Evolutionary conservation across 1,284 basidiomycete genomes (phyloP).

Genomic region (Pseudozyma thailandica): DNA sequence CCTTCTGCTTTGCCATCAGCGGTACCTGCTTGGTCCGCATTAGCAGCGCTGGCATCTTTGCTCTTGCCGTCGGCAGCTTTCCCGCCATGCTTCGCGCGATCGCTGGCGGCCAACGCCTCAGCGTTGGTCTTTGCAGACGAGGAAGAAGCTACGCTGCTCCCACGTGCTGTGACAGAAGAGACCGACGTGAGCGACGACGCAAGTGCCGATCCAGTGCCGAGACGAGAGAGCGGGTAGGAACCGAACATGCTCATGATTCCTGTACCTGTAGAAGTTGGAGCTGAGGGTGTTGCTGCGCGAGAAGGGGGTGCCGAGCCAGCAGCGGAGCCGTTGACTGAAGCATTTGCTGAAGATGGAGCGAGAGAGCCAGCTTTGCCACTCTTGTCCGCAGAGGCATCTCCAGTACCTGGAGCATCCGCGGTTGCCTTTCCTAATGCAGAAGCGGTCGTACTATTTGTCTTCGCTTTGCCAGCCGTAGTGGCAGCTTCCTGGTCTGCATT

Average conservation of each 20-base stretch:
- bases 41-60: not conserved
- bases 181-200: conserved; percentile 50
- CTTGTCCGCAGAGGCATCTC: conserved; percentile 11
- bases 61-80: conserved; percentile 16
- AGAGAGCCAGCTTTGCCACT: conserved; percentile 2
- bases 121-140: conserved; percentile 38
- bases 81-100: conserved; percentile 28
- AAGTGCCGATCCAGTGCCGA: conserved; percentile 42
- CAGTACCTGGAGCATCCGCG: not conserved
- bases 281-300: conserved; percentile 36
- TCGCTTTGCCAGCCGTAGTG: not conserved
- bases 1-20: not conserved
- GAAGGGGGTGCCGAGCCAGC: conserved; percentile 37
- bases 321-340: conserved; percentile 23
- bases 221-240: conserved; percentile 54
- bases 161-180: conserved; percentile 51
- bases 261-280: conserved; percentile 35
- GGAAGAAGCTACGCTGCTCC: conserved; percentile 40
- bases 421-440: not conserved
- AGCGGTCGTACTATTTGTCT: conserved; percentile 6
- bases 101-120: conserved; percentile 33
- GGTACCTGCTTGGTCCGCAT: not conserved
- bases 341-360: conserved; percentile 7
- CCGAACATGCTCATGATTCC: conserved; percentile 60
- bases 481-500: not conserved